A percentile compares a stretch with the other conserved stretches of the same genome.
Conservation (phyloP, 306 rosid species). For the Prunus kanzakura region DNA sequence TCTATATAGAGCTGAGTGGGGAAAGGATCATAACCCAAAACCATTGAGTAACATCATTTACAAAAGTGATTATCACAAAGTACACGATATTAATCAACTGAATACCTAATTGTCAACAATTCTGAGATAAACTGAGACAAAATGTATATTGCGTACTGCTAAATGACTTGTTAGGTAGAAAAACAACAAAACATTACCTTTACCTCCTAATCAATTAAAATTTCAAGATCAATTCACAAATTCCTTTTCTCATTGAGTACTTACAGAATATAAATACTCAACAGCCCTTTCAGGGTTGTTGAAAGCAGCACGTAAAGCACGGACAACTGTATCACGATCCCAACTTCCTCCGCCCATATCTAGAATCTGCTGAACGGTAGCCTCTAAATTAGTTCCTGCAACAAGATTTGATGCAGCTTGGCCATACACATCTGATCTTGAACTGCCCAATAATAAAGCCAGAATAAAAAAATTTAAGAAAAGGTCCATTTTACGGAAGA, state of each 20-base stretch:
- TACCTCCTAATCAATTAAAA: background rate
- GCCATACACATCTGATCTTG: constrained; percentile 67
- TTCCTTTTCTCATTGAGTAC: constrained; percentile 14
- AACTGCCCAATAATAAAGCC: constrained; percentile 39
- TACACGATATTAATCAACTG: background rate
- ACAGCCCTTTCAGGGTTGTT: constrained; percentile 99
- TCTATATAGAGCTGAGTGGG: too few species aligned
- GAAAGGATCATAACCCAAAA: background rate
- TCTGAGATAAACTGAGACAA: background rate
- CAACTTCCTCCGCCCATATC: constrained; percentile 95
- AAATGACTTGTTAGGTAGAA: background rate
- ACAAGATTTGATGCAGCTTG: constrained; percentile 94
- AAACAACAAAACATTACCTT: background rate
- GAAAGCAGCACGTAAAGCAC: constrained; percentile 92
- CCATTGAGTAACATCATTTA: background rate
- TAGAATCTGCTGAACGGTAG: constrained; percentile 73
- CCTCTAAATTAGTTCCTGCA: constrained; percentile 84
- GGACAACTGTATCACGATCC: constrained; percentile 89
- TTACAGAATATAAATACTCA: constrained; percentile 87
- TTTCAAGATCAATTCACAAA: background rate
- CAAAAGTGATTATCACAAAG: background rate
- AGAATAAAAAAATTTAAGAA: background rate
- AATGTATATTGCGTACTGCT: background rate
- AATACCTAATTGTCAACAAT: background rate
- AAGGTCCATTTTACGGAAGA: background rate